Base-by-base conservation (phyloP, 2,329 filamentous ascomycete genomes). In the Arthrinium phaeospermum region DNA sequence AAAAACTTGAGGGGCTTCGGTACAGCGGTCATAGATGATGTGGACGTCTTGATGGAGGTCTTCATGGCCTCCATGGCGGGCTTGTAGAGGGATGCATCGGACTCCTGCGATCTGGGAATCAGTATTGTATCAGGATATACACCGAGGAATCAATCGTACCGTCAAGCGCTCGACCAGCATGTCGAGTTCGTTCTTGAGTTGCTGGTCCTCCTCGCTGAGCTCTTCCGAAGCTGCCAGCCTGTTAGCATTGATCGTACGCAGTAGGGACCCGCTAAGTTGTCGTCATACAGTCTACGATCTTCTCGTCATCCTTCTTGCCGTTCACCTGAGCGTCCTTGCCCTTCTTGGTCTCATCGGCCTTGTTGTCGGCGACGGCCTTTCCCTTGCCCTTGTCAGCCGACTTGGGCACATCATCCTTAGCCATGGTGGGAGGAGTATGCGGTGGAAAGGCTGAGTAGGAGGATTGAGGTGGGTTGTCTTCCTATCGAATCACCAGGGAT, bases 1-100 rank as follows among this genome's bases (percentile, higher is more conserved):
- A 99, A 90, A 83, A 99, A 99, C 85, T 99, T 99, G 79, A 99
- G 89, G 46, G 96, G 96, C 85, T 99, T 99, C 34, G 97, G 96
- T 74, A 99, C 96, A 73, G 96, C 96, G 68, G 96, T 99, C 96
- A 99, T 99, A 67, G 97, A 99, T 73, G 95, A 98, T 76, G 96
- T 99, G 73, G 96, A 98, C 71, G 96, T 99, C 88, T 98, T 98
- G 88, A 99, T 99, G 81, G 94, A 97, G 80, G 92, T 94, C 87
- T 98, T 98, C 91, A 99, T 98, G 77, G 95, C 93, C 84, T 98
- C 95, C 77, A 99, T 88, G 71, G 96, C 93, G 73, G 95, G 91
- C 83, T 95, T 96, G 87, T 98, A 98, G 77, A 98, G 92, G 73
- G 91, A 91, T 76, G 89, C 88, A 85, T 98, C 93, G 76, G 92